These are phyloP conservation scores for Suhomyces atakaporum DNA, from an alignment of 1,139 yeast genomes.

Conservation along the genomic window DNA sequence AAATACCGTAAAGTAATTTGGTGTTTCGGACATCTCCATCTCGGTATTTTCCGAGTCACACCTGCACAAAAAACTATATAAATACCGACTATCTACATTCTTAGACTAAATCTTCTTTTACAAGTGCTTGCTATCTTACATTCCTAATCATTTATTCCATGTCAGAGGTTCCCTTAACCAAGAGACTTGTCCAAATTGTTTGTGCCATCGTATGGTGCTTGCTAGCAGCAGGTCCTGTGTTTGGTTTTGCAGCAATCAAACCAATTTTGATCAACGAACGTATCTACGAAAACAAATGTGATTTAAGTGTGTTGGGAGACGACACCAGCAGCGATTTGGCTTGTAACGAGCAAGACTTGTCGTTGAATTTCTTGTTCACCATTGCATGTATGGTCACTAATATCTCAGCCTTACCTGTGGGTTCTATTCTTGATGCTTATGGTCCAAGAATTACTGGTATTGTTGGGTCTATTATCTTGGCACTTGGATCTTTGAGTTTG, in stretches of 20 bases:
- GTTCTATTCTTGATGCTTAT: constrained; percentile 68
- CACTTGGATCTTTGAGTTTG: constrained; percentile 54
- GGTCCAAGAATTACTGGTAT: constrained; percentile 83
- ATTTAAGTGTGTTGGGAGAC: constrained; percentile 17
- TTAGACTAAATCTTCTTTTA: neutral
- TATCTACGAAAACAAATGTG: constrained; percentile 67
- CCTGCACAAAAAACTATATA: constrained; percentile 3
- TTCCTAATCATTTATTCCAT: neutral
- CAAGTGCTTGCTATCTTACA: neutral
- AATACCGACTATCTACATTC: too few species aligned
- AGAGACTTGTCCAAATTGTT: constrained; percentile 46
- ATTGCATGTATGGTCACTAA: constrained; percentile 88
- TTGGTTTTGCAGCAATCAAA: constrained; percentile 92
- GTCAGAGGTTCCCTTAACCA: constrained; percentile 13
- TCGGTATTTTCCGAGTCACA: neutral
- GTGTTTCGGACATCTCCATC: neutral
- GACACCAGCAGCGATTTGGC: constrained; percentile 16
- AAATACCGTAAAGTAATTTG: neutral
- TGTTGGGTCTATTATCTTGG: constrained; percentile 64
- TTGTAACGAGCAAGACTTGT: constrained; percentile 77
- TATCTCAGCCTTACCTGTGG: constrained; percentile 78
- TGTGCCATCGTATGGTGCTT: constrained; percentile 88
- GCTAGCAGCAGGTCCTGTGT: constrained; percentile 88
- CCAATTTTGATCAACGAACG: constrained; percentile 77
- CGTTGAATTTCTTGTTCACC: constrained; percentile 80